phyloP scores from a whole-genome alignment of 2,329 filamentous ascomycete species.

The Ceratocystis papillata region DNA sequence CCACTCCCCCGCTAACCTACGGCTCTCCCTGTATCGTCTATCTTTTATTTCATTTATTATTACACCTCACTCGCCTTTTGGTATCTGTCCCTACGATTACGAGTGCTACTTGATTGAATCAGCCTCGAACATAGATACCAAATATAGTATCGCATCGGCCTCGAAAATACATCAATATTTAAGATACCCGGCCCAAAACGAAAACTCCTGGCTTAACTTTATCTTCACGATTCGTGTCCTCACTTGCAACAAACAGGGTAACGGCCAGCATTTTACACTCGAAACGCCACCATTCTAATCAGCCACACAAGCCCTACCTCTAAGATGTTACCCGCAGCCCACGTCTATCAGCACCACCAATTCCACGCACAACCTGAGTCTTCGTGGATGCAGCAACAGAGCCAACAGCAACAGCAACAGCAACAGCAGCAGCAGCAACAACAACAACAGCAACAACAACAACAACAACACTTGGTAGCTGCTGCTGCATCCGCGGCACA shows the following conservation, averaged over 20 bases:
- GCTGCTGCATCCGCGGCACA: slow-evolving; percentile 44
- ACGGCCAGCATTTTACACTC: neutral
- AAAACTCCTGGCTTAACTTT: neutral
- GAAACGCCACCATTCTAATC: neutral
- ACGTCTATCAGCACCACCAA: slow-evolving; percentile 58
- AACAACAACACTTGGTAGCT: slow-evolving; percentile 43
- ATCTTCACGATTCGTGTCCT: neutral
- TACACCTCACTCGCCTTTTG: neutral
- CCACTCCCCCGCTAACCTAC: neutral
- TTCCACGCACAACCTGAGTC: slow-evolving; percentile 51
- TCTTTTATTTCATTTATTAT: neutral
- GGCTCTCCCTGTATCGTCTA: neutral
- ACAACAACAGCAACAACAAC: slow-evolving; percentile 49
- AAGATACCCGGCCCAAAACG: neutral
- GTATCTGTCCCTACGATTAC: slow-evolving; percentile 5
- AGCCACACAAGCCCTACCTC: neutral
- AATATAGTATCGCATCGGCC: neutral
- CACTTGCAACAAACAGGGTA: neutral
- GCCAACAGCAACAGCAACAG: slow-evolving; percentile 50
- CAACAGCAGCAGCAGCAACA: slow-evolving; percentile 54
- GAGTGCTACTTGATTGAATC: neutral
- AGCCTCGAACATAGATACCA: neutral
- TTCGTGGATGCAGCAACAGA: slow-evolving; percentile 53
- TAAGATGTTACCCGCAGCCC: slow-evolving; percentile 52
- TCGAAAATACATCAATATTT: neutral